Evolutionary conservation across 108 stramenopile species (phyloP).

Genomic region (Hondaea fermentalgiana): DNA sequence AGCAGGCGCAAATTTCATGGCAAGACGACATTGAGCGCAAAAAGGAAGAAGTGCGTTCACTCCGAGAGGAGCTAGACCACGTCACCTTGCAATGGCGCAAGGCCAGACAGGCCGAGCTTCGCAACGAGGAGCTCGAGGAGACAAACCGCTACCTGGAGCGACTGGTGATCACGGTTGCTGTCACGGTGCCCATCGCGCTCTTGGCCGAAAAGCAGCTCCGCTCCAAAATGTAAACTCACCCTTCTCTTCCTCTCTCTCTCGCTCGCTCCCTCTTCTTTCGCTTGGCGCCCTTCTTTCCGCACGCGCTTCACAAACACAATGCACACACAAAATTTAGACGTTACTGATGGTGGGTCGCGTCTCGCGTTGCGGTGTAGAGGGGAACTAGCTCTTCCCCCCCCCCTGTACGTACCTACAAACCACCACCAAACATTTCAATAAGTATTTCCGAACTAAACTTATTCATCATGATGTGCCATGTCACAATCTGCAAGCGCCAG

Average conservation of each 20-base stretch:
- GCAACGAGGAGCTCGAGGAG: not conserved
- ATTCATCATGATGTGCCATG: not conserved
- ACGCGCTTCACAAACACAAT: not conserved
- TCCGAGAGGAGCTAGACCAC: not conserved
- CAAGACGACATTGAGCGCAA: not conserved
- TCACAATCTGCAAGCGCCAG: not conserved
- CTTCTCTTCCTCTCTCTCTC: no score
- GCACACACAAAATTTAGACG: not conserved
- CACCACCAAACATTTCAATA: not conserved
- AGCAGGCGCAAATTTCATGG: not conserved
- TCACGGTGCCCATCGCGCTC: not conserved
- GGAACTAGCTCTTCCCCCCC: not conserved
- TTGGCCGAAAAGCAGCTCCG: not conserved
- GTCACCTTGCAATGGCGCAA: conserved; percentile 1
- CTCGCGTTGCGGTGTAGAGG: not conserved
- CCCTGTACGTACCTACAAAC: not conserved
- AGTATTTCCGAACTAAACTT: not conserved
- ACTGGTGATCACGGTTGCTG: not conserved
- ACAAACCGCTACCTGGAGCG: not conserved
- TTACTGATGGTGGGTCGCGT: not conserved
- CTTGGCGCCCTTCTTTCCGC: not conserved
- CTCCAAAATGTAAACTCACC: not conserved
- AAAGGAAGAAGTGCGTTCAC: not conserved
- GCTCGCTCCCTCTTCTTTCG: not conserved
- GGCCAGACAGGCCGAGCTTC: not conserved